Evolutionary conservation across 441 rosid genomes (phyloP).

Genomic region (Erodium texanum): DNA sequence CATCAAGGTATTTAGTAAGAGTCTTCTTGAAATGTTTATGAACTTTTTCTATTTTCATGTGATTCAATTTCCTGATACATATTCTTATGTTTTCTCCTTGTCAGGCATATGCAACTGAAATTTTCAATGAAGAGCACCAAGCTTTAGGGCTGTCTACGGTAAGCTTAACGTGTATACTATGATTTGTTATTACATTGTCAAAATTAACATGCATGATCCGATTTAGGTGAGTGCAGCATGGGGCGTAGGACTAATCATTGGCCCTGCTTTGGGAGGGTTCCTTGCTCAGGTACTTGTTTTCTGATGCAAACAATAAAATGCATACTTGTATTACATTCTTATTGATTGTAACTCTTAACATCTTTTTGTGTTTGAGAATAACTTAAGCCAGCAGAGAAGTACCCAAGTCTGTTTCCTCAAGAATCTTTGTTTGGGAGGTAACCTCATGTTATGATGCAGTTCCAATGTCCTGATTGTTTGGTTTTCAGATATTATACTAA

Average conservation of each 20-base stretch:
- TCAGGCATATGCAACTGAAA: conserved; percentile 21
- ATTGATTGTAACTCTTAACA: no score
- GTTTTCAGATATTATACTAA: neutral
- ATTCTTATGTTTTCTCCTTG: neutral
- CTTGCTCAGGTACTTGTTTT: conserved; percentile 33
- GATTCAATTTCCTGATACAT: neutral
- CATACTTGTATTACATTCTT: no score
- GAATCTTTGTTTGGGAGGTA: conserved; percentile 34
- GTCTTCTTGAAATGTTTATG: no score
- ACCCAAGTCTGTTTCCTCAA: conserved; percentile 24
- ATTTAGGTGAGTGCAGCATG: conserved; percentile 41
- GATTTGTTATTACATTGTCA: no score
- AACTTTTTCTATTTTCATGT: no score
- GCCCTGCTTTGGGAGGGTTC: conserved; percentile 51
- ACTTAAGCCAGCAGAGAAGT: conserved; percentile 31
- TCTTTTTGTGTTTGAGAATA: no score
- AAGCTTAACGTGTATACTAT: neutral
- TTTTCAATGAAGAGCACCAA: conserved; percentile 14
- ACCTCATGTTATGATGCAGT: neutral
- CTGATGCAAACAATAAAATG: neutral
- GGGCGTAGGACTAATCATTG: conserved; percentile 44
- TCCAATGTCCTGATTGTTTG: neutral
- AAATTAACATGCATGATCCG: no score
- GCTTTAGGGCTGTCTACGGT: conserved; percentile 17
- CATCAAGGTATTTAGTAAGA: neutral